Base-by-base conservation (phyloP, 805 yeast species). In the Wickerhamiella dianesei region DNA sequence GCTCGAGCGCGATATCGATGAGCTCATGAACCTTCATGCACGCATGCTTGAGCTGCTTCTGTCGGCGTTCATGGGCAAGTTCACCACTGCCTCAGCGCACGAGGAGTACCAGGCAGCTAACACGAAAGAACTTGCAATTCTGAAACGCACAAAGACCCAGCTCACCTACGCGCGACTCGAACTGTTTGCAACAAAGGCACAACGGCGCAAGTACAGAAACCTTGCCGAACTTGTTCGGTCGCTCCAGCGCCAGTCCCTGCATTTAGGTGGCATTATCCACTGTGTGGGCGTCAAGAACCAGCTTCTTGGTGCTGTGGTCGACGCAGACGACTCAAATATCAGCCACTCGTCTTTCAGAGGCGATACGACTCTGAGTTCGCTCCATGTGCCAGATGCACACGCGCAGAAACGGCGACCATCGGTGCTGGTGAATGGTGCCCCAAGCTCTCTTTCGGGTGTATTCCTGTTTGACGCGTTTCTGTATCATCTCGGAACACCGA, bases 271-370 rank as follows among this genome's bases (percentile, higher is more conserved):
- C 1, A 64, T 84, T 52, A 67, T 75, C 50, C 72, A 79, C 41
- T 80, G 88, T 13, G 75, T 80, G 9, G 82, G 77, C 49, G 80
- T 80, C 68, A 82, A 79, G 57, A 70, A 76, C 71, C 69, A 70
- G 25, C 62, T 79, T 8, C 63, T 80, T 6, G 69, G 69, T 14
- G 40, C 40, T n/a, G 16, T 25, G 6, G 12, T 25, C 12, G 32
- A 25, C 32, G 6, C 32, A 6, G 32, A 12, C 6, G 32, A 19
- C 43, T 2, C 19, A 5, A 18, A 16, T 43, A 4, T 6, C 37
- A 19, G 40, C 25, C 16, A 37, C 22, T n/a, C 47, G 29, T 17
- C 36, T 18, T 32, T n/a, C 43, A 6, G 32, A 6, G 32, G 16
- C 13, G 18, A 13, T 4, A 21, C 18, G 18, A 21, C 8, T 4